A percentile compares a stretch with the other conserved stretches of the same genome.
Conservation (phyloP, 2,329 filamentous ascomycete species). For the Trichoderma pleuroti region DNA sequence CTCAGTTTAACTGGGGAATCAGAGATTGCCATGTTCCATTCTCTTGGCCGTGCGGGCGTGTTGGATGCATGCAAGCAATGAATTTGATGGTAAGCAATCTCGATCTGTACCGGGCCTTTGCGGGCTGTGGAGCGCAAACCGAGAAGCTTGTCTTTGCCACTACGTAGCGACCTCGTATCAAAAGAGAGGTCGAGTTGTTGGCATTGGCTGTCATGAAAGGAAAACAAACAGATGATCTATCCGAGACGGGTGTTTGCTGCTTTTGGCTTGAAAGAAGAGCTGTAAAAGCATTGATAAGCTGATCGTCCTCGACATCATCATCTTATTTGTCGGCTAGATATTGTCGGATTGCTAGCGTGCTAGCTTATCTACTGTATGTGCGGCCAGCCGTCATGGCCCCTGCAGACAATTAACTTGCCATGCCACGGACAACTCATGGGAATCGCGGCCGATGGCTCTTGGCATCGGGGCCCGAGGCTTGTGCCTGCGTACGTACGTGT, state of each 20-base stretch:
- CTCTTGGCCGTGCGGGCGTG: background rate
- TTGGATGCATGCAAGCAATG: background rate
- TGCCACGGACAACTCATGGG: background rate
- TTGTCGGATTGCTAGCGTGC: background rate
- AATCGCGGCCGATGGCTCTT: conserved; percentile 2
- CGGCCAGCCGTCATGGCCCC: background rate
- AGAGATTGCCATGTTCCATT: background rate
- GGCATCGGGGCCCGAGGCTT: background rate
- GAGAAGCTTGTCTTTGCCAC: conserved; percentile 12
- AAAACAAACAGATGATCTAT: background rate
- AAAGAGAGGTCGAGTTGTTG: background rate
- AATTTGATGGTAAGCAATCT: conserved; percentile 2
- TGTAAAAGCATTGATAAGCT: background rate
- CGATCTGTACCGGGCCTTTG: conserved; percentile 3
- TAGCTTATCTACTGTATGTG: background rate
- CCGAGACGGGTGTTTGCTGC: background rate
- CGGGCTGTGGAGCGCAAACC: background rate
- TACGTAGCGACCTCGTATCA: background rate
- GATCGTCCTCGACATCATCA: background rate
- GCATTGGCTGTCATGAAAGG: background rate
- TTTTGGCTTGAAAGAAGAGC: background rate
- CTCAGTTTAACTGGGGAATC: background rate
- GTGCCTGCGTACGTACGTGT: background rate
- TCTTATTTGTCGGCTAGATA: background rate
- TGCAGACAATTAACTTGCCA: background rate